A percentile compares a stretch with the other conserved stretches of the same genome.
phyloP scores from a whole-genome alignment of 2,329 filamentous ascomycete genomes.

The Akanthomyces dipterigenus region DNA sequence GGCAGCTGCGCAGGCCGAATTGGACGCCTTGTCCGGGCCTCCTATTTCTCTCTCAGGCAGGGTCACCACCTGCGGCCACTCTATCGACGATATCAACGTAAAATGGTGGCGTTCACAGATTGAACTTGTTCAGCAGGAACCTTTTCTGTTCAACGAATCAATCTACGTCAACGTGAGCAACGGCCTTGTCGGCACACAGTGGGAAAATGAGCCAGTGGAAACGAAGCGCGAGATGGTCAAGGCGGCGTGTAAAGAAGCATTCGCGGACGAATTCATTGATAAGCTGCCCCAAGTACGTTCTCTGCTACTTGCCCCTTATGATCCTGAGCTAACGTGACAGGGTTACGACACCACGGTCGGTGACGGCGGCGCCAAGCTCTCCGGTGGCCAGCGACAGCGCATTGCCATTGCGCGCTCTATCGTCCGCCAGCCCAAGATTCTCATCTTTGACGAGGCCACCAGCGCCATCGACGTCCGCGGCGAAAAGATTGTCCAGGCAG shows the following conservation, averaged over 20 bases:
- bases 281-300: conserved; percentile 47
- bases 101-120: conserved; percentile 59
- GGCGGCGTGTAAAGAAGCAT: conserved; percentile 59
- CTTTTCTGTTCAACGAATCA: conserved; percentile 60
- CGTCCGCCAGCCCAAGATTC: conserved; percentile 57
- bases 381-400: conserved; percentile 70
- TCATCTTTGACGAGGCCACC: conserved; percentile 73
- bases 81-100: conserved; percentile 52
- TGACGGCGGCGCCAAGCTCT: conserved; percentile 70
- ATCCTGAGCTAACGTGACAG: conserved; percentile 26
- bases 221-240: conserved; percentile 53
- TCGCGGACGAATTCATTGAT: conserved; percentile 63
- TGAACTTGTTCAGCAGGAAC: conserved; percentile 61
- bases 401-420: conserved; percentile 64
- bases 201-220: conserved; percentile 46
- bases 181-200: conserved; percentile 47
- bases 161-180: conserved; percentile 57
- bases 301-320: neutral
- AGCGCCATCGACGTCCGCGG: conserved; percentile 53
- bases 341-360: conserved; percentile 70
- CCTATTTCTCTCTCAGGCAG: conserved; percentile 37
- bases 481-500: conserved; percentile 56
- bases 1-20: conserved; percentile 19
- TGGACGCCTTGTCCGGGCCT: conserved; percentile 31
- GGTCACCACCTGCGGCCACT: conserved; percentile 46